Evolutionary conservation across 1,139 yeast genomes (phyloP).

Genomic region (Blastobotrys apis): DNA sequence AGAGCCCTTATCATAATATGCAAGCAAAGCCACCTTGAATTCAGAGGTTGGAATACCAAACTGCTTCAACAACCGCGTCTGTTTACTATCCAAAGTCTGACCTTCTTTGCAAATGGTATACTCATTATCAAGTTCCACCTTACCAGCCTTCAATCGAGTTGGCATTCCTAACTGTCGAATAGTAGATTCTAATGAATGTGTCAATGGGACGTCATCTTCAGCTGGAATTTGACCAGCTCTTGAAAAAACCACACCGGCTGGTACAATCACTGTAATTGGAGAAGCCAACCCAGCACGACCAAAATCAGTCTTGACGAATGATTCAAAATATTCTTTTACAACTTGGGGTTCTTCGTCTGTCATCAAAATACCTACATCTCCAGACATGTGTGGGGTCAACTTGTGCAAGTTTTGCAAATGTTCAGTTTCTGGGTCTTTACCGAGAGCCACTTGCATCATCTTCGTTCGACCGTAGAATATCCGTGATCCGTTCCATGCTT

Average conservation of each 20-base stretch:
- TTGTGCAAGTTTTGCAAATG: conserved; percentile 77
- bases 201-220: conserved; percentile 95
- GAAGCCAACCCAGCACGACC: conserved; percentile 85
- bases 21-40: conserved; percentile 75
- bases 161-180: conserved; percentile 88
- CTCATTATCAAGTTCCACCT: conserved; percentile 70
- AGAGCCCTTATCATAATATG: conserved; percentile 49
- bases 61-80: conserved; percentile 86
- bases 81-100: conserved; percentile 78
- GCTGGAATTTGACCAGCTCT: conserved; percentile 88
- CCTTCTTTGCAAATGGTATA: conserved; percentile 78
- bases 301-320: conserved; percentile 75
- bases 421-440: conserved; percentile 82
- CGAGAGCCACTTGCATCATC: conserved; percentile 88
- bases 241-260: conserved; percentile 87
- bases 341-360: conserved; percentile 83
- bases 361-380: conserved; percentile 82
- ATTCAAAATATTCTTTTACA: conserved; percentile 76
- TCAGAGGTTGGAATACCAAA: conserved; percentile 94
- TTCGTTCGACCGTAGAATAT: conserved; percentile 86
- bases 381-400: conserved; percentile 55
- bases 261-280: conserved; percentile 78
- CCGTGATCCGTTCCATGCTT: conserved; percentile 88
- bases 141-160: conserved; percentile 84
- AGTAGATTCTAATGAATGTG: conserved; percentile 91